Base-by-base conservation (phyloP, 768 basidiomycete species). In the Serendipita sp. region DNA sequence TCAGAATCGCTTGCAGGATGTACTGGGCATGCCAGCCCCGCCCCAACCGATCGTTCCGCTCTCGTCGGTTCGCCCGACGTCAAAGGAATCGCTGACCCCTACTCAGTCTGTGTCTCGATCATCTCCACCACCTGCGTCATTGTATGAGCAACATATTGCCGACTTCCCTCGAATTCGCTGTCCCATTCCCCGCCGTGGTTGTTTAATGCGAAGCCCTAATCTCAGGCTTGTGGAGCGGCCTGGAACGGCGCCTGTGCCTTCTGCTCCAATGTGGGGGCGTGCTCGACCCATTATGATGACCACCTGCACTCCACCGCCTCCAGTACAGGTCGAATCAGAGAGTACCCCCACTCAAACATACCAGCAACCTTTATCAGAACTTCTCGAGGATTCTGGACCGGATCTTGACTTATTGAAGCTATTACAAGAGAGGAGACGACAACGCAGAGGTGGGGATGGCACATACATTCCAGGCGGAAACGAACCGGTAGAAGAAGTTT, bases 161-260 rank as follows among this genome's bases (percentile, higher is more conserved):
- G 56, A 60, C 8, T 60, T 8, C 32, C 56, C 56, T 60, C 56
- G 56, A 28, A 60, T 60, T 60, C 56, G 56, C 35, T 28, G 56
- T 8, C 56, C 56, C 3, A 35, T 60, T 36, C 56, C 56, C 18
- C 56, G 56, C n/a, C 56, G 56, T 4, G 28, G 56, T 32, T 28
- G 56, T 16, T 35, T 60, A 8, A 35, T 18, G 48, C 48, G 48
- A 3, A 41, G 38, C 38, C 38, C 38, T 41, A 41, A 13, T 41
- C 38, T 13, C 3, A 41, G 38, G 13, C 3, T 18, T 51, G 8
- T 60, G 7, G 56, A 60, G 5, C 56, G 56, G 10, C 56, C 56
- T 3, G 56, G 56, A 32, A 60, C 56, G 7, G 56, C 56, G 23
- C 56, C 56, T 8, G 23, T 35, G 18, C 56, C 56, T 32, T 35